Conservation (phyloP, 2,329 filamentous ascomycete species). For the Fusarium sacchari region DNA sequence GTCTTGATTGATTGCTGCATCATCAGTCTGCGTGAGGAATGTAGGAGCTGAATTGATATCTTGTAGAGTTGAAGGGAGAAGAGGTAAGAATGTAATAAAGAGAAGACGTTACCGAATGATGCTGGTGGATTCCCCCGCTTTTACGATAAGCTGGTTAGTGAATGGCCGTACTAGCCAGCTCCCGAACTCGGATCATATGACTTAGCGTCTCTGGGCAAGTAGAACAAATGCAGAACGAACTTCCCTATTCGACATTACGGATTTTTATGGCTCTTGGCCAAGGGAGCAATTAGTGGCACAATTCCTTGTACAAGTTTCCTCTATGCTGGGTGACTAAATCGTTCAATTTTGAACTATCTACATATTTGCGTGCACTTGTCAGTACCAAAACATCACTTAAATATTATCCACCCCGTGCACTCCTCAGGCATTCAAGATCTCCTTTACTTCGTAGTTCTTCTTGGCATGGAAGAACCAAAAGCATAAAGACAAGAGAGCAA, state of each 20-base stretch:
- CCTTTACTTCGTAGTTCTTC: not conserved
- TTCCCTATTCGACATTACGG: not conserved
- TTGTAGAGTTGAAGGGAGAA: not conserved
- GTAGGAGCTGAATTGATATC: not conserved
- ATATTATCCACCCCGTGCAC: too few species aligned
- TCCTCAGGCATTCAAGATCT: not conserved
- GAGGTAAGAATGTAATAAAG: not conserved
- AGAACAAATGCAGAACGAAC: not conserved
- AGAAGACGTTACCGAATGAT: too few species aligned
- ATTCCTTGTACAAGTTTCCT: too few species aligned
- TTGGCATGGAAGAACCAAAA: conserved; percentile 2
- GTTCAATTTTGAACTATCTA: too few species aligned
- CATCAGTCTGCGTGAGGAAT: accelerated
- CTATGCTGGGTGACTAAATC: accelerated
- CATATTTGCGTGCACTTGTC: too few species aligned
- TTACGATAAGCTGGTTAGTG: not conserved
- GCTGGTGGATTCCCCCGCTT: not conserved
- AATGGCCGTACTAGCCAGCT: not conserved
- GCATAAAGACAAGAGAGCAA: not conserved
- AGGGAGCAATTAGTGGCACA: not conserved
- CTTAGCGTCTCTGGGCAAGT: not conserved
- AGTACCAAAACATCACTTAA: too few species aligned
- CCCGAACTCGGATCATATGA: not conserved
- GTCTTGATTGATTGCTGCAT: not conserved
- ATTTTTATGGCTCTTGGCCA: not conserved